These are phyloP conservation scores for Isabelozyma rhagii DNA, from an alignment of 805 yeast genomes.

Conservation along the genomic window DNA sequence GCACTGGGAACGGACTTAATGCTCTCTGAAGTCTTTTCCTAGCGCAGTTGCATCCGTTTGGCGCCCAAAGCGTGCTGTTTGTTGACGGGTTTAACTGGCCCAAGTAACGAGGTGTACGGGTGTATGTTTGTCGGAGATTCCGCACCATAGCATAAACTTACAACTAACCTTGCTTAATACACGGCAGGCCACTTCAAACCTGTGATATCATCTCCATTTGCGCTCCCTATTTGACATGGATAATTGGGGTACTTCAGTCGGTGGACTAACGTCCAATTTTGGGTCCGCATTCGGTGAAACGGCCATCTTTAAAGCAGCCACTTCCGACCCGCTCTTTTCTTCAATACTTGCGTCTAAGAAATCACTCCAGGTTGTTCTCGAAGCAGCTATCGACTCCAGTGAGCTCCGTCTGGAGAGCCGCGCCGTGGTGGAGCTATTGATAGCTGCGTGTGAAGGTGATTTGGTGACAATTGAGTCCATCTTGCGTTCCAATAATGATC, in stretches of 20 bases:
- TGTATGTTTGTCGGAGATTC: too few species aligned
- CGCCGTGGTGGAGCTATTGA: constrained; percentile 20
- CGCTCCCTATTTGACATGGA: neutral
- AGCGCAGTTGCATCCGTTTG: too few species aligned
- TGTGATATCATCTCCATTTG: too few species aligned
- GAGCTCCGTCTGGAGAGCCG: neutral
- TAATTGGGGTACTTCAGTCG: constrained; percentile 2
- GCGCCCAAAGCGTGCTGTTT: too few species aligned
- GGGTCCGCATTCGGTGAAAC: neutral
- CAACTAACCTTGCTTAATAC: too few species aligned
- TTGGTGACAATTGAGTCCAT: constrained; percentile 28
- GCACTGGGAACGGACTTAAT: too few species aligned
- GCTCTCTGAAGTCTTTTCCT: too few species aligned
- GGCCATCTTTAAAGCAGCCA: neutral
- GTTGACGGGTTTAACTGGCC: too few species aligned
- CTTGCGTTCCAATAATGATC: constrained; percentile 16
- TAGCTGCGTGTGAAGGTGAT: constrained; percentile 38
- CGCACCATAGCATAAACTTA: too few species aligned
- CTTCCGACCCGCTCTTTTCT: constrained; percentile 24
- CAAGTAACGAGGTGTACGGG: too few species aligned
- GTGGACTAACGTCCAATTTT: neutral
- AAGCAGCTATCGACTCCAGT: constrained; percentile 5
- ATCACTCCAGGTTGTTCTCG: constrained; percentile 16
- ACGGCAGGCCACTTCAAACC: too few species aligned
- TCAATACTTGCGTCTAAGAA: constrained; percentile 25